phyloP scores from a whole-genome alignment of 768 basidiomycete genomes.

The Scleroderma bovista region DNA sequence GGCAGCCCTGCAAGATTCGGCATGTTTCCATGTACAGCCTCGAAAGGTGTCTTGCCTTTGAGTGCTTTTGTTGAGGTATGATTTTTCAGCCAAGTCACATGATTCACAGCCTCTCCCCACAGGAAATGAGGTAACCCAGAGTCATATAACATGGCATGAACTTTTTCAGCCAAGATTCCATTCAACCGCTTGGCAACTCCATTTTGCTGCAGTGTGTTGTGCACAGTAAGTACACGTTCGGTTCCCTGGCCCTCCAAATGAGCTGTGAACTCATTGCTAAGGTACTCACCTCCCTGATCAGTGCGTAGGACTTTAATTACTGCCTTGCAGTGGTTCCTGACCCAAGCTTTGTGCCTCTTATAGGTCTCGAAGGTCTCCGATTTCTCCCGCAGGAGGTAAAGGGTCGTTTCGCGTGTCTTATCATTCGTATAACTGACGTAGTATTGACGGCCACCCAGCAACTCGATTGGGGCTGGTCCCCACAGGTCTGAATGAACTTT shows the following conservation, averaged over 20 bases:
- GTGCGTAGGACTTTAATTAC: neutral
- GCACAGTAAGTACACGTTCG: constrained; percentile 3
- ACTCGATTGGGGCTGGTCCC: neutral
- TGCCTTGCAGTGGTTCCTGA: neutral
- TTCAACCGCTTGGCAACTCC: constrained; percentile 26
- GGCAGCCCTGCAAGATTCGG: constrained; percentile 17
- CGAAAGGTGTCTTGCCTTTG: constrained; percentile 5
- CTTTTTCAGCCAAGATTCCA: constrained; percentile 20
- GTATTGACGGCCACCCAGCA: neutral
- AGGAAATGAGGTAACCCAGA: constrained; percentile 12
- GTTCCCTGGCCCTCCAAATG: neutral
- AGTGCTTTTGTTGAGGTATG: constrained; percentile 5
- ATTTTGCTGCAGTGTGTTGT: constrained; percentile 22
- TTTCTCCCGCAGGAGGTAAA: neutral
- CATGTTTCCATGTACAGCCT: constrained; percentile 14
- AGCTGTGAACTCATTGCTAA: neutral
- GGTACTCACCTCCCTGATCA: neutral
- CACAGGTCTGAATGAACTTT: constrained; percentile 3
- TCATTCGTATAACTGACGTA: constrained; percentile 10
- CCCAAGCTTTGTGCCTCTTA: neutral
- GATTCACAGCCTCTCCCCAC: constrained; percentile 15
- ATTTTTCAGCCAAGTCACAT: constrained; percentile 5
- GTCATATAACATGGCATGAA: constrained; percentile 19
- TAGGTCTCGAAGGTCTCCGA: neutral
- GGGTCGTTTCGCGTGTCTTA: neutral